Conservation (phyloP, 441 rosid genomes). For the Jatropha podagrica region DNA sequence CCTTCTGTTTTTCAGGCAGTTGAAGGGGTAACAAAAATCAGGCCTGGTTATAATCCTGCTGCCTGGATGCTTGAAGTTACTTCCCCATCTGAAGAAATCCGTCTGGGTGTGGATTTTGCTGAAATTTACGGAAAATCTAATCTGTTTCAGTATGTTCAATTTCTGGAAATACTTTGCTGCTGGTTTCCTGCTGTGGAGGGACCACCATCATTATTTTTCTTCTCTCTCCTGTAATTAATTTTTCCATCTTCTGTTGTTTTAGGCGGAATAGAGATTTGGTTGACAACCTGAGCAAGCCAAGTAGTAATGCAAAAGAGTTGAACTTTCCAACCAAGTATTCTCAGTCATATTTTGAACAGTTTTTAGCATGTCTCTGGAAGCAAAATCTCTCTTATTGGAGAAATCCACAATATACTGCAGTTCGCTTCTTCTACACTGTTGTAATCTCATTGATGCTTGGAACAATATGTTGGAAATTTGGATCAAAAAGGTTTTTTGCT, state of each 20-base stretch:
- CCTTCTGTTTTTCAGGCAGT: conserved; percentile 46
- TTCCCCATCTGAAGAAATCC: conserved; percentile 64
- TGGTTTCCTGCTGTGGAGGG: neutral
- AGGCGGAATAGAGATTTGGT: conserved; percentile 72
- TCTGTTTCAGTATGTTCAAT: conserved; percentile 61
- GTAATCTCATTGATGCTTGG: conserved; percentile 94
- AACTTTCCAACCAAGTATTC: conserved; percentile 81
- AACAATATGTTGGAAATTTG: conserved; percentile 92
- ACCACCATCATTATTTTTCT: neutral
- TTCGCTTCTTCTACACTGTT: conserved; percentile 91
- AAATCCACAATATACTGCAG: conserved; percentile 94
- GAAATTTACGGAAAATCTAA: conserved; percentile 73
- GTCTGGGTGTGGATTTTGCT: conserved; percentile 81
- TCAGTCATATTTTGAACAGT: conserved; percentile 68
- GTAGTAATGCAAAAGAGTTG: conserved; percentile 52
- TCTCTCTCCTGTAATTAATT: conserved; percentile 9
- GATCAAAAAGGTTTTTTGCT: conserved; percentile 61
- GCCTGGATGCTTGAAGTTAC: conserved; percentile 99
- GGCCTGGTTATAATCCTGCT: conserved; percentile 81
- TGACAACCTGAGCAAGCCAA: conserved; percentile 81
- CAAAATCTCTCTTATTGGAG: conserved; percentile 96
- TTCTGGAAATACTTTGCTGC: conserved; percentile 17
- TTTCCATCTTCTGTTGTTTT: conserved; percentile 25
- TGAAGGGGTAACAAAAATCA: conserved; percentile 84
- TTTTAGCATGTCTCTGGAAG: conserved; percentile 92